Evolutionary conservation across 2,329 filamentous ascomycete species (phyloP).

Genomic region (Thermothelomyces thermophilus): DNA sequence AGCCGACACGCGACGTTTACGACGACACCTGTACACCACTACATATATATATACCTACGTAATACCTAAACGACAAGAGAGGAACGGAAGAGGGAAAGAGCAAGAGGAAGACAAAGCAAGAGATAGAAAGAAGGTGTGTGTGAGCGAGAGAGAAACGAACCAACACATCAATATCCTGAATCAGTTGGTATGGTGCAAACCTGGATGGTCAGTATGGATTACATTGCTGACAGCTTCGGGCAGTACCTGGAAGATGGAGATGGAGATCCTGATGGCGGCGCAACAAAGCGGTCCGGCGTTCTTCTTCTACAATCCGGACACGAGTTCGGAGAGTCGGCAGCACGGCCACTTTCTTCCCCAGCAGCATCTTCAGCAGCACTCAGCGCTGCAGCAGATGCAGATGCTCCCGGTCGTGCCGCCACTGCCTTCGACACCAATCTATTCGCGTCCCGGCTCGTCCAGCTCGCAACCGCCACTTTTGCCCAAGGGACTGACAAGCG

Average conservation of each 20-base stretch:
- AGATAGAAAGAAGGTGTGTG: too few species aligned
- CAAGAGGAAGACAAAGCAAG: too few species aligned
- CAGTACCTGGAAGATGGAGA: conserved; percentile 37
- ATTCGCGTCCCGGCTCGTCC: conserved; percentile 59
- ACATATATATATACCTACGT: conserved; percentile 27
- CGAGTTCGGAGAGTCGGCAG: conserved; percentile 63
- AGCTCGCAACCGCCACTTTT: conserved; percentile 51
- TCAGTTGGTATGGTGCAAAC: conserved; percentile 28
- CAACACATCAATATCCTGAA: too few species aligned
- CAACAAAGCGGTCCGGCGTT: conserved; percentile 67
- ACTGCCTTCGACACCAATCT: conserved; percentile 57
- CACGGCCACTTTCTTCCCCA: conserved; percentile 69
- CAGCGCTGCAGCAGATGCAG: conserved; percentile 38
- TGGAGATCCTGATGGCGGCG: conserved; percentile 57
- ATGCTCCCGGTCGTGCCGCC: conserved; percentile 51
- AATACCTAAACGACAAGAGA: conserved; percentile 20
- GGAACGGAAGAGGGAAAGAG: conserved; percentile 3
- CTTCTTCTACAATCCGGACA: conserved; percentile 81
- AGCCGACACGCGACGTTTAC: conserved; percentile 24
- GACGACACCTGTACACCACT: conserved; percentile 28
- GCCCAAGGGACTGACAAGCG: conserved; percentile 41
- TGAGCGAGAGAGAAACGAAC: too few species aligned
- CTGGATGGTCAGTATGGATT: neutral
- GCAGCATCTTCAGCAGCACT: conserved; percentile 20
- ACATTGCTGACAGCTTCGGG: conserved; percentile 20